A percentile compares a stretch with the other conserved stretches of the same genome.
These are phyloP conservation scores for Trichophyton simii DNA, from an alignment of 2,329 filamentous ascomycete species.

Conservation along the genomic window DNA sequence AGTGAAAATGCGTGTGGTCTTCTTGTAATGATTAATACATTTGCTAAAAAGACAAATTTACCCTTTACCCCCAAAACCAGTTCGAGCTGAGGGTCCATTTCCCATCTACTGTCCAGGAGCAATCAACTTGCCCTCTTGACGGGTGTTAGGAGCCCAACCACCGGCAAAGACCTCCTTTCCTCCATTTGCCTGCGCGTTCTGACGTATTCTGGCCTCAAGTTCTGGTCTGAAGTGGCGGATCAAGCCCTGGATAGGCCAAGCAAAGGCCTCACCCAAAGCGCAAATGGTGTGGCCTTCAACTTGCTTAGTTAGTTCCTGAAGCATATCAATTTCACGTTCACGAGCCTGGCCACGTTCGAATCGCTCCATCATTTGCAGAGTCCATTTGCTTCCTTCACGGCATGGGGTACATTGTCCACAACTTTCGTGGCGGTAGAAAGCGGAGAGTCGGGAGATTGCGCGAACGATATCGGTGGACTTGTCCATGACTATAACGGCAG, in stretches of 20 bases:
- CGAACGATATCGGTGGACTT: slow-evolving; percentile 93
- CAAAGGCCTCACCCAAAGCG: slow-evolving; percentile 92
- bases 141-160: slow-evolving; percentile 69
- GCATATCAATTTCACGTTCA: slow-evolving; percentile 94
- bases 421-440: slow-evolving; percentile 97
- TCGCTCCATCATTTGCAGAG: slow-evolving; percentile 94
- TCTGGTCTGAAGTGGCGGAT: slow-evolving; percentile 97
- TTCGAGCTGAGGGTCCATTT: neutral
- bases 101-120: slow-evolving; percentile 67
- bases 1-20: neutral
- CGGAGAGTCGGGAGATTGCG: slow-evolving; percentile 79
- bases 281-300: slow-evolving; percentile 99
- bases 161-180: slow-evolving; percentile 62
- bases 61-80: neutral
- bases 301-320: slow-evolving; percentile 98
- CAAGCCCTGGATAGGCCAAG: slow-evolving; percentile 95
- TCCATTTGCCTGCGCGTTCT: slow-evolving; percentile 57
- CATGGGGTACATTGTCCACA: slow-evolving; percentile 99
- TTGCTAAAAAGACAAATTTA: neutral
- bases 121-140: slow-evolving; percentile 67
- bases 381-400: slow-evolving; percentile 98
- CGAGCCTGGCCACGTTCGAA: slow-evolving; percentile 86
- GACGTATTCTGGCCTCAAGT: slow-evolving; percentile 78
- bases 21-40: slow-evolving; percentile 2
- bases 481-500: slow-evolving; percentile 98